Percentiles rank a stretch among this genome's conserved stretches.
Conservation (phyloP, 1,139 yeast genomes). For the Candida sp. region DNA sequence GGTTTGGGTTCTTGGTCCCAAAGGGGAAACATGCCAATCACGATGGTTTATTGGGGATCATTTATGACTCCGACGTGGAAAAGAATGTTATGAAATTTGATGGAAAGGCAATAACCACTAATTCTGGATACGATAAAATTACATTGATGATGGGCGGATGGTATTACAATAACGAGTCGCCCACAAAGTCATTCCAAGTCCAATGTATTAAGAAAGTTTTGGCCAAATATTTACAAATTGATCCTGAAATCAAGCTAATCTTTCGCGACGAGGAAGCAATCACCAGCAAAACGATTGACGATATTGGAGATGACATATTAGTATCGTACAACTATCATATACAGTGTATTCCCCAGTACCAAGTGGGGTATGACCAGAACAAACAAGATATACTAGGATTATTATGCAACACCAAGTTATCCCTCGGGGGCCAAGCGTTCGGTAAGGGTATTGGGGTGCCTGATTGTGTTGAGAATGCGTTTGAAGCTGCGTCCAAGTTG, state of each 20-base stretch:
- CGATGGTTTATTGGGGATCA: slow-evolving; percentile 74
- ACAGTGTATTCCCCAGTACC: slow-evolving; percentile 81
- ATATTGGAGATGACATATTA: slow-evolving; percentile 21
- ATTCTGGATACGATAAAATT: slow-evolving; percentile 55
- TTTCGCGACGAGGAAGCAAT: slow-evolving; percentile 22
- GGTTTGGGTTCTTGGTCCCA: slow-evolving; percentile 92
- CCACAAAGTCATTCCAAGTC: slow-evolving; percentile 40
- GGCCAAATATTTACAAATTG: slow-evolving; percentile 45
- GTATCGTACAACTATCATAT: slow-evolving; percentile 32
- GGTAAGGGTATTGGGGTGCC: slow-evolving; percentile 89
- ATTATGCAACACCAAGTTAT: slow-evolving; percentile 41
- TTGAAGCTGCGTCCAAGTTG: slow-evolving; percentile 47
- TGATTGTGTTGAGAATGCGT: slow-evolving; percentile 69
- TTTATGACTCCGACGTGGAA: slow-evolving; percentile 85
- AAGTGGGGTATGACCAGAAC: slow-evolving; percentile 63
- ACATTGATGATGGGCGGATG: slow-evolving; percentile 95
- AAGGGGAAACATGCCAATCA: slow-evolving; percentile 46
- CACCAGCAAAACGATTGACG: slow-evolving; percentile 18
- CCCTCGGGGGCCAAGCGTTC: slow-evolving; percentile 80
- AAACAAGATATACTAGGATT: slow-evolving; percentile 27
- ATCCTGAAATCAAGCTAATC: slow-evolving; percentile 27
- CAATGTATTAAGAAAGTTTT: slow-evolving; percentile 47
- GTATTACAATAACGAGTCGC: slow-evolving; percentile 38
- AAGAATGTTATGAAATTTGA: slow-evolving; percentile 29
- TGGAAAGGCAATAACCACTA: too few relatives aligned